These are phyloP conservation scores for Porogramme epimiltina DNA, from an alignment of 1,284 basidiomycete genomes.

Conservation along the genomic window DNA sequence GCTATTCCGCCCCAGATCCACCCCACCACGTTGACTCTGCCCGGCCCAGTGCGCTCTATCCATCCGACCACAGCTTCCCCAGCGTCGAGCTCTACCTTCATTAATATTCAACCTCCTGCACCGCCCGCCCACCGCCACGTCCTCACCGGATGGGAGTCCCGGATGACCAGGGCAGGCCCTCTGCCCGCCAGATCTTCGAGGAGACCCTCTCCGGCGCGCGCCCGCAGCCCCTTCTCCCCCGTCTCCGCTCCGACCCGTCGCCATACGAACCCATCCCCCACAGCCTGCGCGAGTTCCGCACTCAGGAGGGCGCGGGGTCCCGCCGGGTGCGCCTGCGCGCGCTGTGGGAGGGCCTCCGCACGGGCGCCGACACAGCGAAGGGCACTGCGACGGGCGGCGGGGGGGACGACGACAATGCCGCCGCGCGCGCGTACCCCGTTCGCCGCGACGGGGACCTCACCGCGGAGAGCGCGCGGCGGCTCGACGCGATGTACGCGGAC, in stretches of 20 bases:
- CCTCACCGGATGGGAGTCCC: conserved; percentile 15
- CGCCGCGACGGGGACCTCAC: conserved; percentile 46
- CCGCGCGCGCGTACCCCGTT: conserved; percentile 29
- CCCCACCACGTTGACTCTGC: background rate
- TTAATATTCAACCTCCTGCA: background rate
- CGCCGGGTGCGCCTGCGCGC: conserved; percentile 59
- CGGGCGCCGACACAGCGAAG: conserved; percentile 23
- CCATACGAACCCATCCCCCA: conserved; percentile 42
- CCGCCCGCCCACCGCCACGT: background rate
- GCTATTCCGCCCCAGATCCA: background rate
- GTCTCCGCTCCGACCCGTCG: conserved; percentile 54
- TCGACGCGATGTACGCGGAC: conserved; percentile 75
- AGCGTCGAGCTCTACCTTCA: no score
- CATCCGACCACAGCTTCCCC: no score
- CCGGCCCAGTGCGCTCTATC: background rate
- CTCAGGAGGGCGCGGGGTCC: conserved; percentile 59
- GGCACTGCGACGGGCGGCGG: background rate
- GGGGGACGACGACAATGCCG: conserved; percentile 29
- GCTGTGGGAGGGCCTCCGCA: conserved; percentile 62
- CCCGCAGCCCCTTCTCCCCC: conserved; percentile 58
- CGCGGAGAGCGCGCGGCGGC: conserved; percentile 66
- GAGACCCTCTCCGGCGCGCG: conserved; percentile 51
- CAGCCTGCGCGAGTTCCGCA: conserved; percentile 64
- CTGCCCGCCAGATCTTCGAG: conserved; percentile 51
- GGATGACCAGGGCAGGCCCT: conserved; percentile 23